These are phyloP conservation scores for Chiua sp. DNA, from an alignment of 1,284 basidiomycete genomes.

Conservation along the genomic window DNA sequence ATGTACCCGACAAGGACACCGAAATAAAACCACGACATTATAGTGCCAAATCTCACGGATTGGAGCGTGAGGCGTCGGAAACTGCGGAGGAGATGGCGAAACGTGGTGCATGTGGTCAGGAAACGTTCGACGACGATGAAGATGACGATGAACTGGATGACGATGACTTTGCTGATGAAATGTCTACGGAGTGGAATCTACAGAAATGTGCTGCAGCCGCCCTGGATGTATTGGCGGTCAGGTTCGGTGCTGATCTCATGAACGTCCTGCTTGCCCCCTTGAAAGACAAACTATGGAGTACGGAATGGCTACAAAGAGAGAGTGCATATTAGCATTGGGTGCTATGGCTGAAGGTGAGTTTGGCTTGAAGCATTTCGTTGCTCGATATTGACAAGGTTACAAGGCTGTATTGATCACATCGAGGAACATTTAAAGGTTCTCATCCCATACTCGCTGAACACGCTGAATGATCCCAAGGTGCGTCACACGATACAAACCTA, in stretches of 20 bases:
- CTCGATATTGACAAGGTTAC: conserved; percentile 15
- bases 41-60: conserved; percentile 81
- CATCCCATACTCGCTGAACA: conserved; percentile 91
- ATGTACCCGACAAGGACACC: conserved; percentile 89
- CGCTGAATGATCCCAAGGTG: conserved; percentile 92
- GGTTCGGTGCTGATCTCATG: conserved; percentile 87
- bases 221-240: conserved; percentile 95
- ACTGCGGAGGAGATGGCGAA: conserved; percentile 57
- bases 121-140: conserved; percentile 74
- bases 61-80: conserved; percentile 70
- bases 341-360: conserved; percentile 95
- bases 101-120: conserved; percentile 72
- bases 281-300: conserved; percentile 93
- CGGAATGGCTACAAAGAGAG: conserved; percentile 95
- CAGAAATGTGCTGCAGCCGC: conserved; percentile 99
- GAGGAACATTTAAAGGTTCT: conserved; percentile 94
- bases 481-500: not conserved
- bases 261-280: conserved; percentile 89
- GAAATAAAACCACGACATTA: conserved; percentile 98
- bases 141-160: conserved; percentile 88
- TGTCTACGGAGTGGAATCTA: conserved; percentile 98
- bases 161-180: conserved; percentile 95
- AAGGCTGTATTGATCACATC: conserved; percentile 97
- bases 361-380: not conserved
- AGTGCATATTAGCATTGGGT: conserved; percentile 96